Evolutionary conservation across 1,139 yeast genomes (phyloP).

Genomic region (Sugiyamaella novakii): DNA sequence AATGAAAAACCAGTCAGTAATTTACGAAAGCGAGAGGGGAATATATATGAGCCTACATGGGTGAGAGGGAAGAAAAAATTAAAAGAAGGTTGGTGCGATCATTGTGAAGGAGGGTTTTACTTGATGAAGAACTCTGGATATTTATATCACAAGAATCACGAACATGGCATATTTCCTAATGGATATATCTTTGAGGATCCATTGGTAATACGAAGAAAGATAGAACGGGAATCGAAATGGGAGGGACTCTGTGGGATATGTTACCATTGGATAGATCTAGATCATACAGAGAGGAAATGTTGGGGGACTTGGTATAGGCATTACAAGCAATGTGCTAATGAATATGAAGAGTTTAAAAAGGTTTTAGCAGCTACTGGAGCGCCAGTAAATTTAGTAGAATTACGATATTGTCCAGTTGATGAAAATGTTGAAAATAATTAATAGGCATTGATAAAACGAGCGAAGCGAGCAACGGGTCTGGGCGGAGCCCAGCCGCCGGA

Average conservation of each 20-base stretch:
- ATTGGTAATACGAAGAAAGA: conserved; percentile 33
- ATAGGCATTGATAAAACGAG: background rate
- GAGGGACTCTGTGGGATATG: conserved; percentile 39
- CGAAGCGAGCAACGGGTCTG: background rate
- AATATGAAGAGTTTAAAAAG: conserved; percentile 36
- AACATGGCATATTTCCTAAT: conserved; percentile 38
- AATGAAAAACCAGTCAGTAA: conserved; percentile 27
- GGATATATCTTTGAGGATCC: conserved; percentile 38
- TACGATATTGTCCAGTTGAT: conserved; percentile 27
- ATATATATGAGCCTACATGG: conserved; percentile 33
- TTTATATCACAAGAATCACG: conserved; percentile 38
- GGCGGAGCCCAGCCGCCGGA: too few species aligned
- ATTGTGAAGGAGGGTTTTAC: conserved; percentile 34
- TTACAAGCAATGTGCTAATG: conserved; percentile 37
- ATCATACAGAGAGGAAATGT: conserved; percentile 32
- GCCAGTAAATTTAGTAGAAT: conserved; percentile 33
- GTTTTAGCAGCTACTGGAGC: conserved; percentile 33
- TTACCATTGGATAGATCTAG: conserved; percentile 38
- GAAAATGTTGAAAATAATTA: conserved; percentile 12
- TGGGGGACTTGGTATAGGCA: conserved; percentile 41
- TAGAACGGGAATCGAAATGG: conserved; percentile 35
- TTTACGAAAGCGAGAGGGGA: conserved; percentile 28
- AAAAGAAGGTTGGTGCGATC: conserved; percentile 38
- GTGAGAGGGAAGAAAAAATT: conserved; percentile 29
- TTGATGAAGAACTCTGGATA: conserved; percentile 37